Base-by-base conservation (phyloP, 352 stramenopile species). In the Pythium oligandrum region DNA sequence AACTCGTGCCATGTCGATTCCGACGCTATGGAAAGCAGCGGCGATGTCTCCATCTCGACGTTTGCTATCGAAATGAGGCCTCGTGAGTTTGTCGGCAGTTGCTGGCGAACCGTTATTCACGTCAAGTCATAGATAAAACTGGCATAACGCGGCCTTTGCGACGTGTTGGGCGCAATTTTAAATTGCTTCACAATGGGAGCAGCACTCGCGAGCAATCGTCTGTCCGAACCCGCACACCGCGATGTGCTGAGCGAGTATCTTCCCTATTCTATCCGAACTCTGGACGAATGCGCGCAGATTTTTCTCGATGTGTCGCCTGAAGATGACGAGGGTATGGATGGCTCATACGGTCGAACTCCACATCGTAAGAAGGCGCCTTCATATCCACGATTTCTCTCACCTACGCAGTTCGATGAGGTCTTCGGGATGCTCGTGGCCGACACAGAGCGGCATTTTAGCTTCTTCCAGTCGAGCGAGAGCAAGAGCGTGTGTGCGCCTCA, bases 341-440 rank as follows among this genome's bases (percentile, higher is more conserved):
- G 46, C 7, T 10, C 42, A 17, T 33, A 34, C 17, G 2, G 8
- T 43, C 3, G 4, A 10, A 10, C 52, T 10, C 8, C 45, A 12
- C 38, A 53, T 17, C 42, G 35, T 26, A 26, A 26, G 17, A 26
- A 26, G 17, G 17, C 48, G 12, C 36, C 47, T 7, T 30, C 44
- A 9, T 87, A 87, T 56, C 64, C 75, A 5, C 74, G 76, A 6
- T 68, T 74, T 47, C 55, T 92, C 35, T 59, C 66, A 17, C 59
- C 68, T 5, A 9, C 48, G 9, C 69, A 85, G 35, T 92, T 92
- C 57, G 77, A 90, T 42, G 81, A 92, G 39, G 61, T 92, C 2
- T 90, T 90, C 44, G 81, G 78, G 9, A 76, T 90, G 71, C 69
- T 92, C 3, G 62, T 92, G 43, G 55, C 70, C 0, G 78, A 92